These are phyloP conservation scores for Chrysanthemum lavandulifolium DNA, from an alignment of 129 eudicot species.

Conservation along the genomic window DNA sequence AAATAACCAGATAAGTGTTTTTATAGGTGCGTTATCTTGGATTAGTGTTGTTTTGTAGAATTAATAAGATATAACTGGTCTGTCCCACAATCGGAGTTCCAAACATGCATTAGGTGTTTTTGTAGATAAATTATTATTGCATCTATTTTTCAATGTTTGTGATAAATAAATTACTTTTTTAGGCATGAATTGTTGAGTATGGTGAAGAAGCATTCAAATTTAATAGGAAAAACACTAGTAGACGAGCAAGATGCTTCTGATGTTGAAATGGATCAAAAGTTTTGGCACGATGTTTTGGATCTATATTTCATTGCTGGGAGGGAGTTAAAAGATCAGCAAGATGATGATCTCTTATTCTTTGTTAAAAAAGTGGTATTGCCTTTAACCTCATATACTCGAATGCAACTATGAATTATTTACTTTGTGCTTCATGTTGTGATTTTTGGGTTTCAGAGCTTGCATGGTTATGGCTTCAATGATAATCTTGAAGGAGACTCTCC, in stretches of 20 bases:
- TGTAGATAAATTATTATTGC: not conserved
- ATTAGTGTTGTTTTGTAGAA: no score
- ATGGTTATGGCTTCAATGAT: constrained; percentile 48
- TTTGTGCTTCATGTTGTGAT: constrained; percentile 7
- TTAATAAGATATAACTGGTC: no score
- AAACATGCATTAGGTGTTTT: not conserved
- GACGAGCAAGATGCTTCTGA: constrained; percentile 72
- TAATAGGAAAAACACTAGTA: constrained; percentile 56
- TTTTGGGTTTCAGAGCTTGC: constrained; percentile 45
- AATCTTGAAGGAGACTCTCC: constrained; percentile 62
- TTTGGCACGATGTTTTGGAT: constrained; percentile 84
- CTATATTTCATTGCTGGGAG: constrained; percentile 68
- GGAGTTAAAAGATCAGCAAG: constrained; percentile 77
- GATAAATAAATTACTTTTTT: not conserved
- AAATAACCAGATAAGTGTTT: no score
- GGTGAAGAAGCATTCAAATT: constrained; percentile 90
- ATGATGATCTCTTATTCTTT: constrained; percentile 92
- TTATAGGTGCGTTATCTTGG: no score
- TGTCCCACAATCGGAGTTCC: no score
- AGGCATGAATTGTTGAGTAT: constrained; percentile 86
- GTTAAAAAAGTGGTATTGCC: constrained; percentile 66
- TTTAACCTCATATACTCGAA: not conserved
- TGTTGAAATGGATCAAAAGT: constrained; percentile 73
- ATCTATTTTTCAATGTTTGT: not conserved
- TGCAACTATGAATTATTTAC: constrained; percentile 8